Conservation (phyloP, 352 stramenopile genomes). For the Pythium aphanidermatum region DNA sequence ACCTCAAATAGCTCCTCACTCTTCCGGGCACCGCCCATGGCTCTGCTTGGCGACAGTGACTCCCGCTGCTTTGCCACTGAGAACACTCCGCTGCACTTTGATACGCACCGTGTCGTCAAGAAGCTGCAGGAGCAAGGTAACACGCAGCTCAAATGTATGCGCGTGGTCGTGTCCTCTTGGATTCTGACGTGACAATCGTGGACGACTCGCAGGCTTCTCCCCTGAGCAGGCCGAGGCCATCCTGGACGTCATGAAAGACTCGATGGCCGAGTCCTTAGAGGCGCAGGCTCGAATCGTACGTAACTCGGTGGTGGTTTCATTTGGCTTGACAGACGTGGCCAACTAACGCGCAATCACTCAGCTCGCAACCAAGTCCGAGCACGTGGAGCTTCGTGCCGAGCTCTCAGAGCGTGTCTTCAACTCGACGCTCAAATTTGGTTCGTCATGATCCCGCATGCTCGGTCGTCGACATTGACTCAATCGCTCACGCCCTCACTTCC, state of each 20-base stretch:
- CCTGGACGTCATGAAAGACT: constrained; percentile 73
- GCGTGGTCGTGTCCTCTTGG: too few relatives aligned
- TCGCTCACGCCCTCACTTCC: too few relatives aligned
- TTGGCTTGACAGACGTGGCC: background rate
- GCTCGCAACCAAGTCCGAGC: constrained; percentile 83
- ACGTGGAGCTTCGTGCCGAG: constrained; percentile 80
- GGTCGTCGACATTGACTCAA: too few relatives aligned
- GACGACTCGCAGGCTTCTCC: constrained; percentile 61
- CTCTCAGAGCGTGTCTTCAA: constrained; percentile 86
- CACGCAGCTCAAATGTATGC: too few relatives aligned
- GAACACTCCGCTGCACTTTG: constrained; percentile 14
- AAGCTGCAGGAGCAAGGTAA: constrained; percentile 74
- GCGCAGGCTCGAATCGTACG: constrained; percentile 55
- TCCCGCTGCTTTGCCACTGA: constrained; percentile 23
- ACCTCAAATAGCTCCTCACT: too few relatives aligned
- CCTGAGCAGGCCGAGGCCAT: constrained; percentile 68
- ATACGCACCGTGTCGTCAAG: constrained; percentile 73
- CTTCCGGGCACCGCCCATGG: too few relatives aligned
- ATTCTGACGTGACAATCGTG: too few relatives aligned
- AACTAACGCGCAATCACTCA: constrained; percentile 11
- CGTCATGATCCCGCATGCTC: too few relatives aligned
- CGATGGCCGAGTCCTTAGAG: constrained; percentile 73
- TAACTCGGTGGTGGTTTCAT: too few relatives aligned
- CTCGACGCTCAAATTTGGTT: constrained; percentile 87
- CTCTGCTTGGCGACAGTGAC: too few relatives aligned